Evolutionary conservation across 352 stramenopile genomes (phyloP).

Genomic region (Phytopythium oedochilum): DNA sequence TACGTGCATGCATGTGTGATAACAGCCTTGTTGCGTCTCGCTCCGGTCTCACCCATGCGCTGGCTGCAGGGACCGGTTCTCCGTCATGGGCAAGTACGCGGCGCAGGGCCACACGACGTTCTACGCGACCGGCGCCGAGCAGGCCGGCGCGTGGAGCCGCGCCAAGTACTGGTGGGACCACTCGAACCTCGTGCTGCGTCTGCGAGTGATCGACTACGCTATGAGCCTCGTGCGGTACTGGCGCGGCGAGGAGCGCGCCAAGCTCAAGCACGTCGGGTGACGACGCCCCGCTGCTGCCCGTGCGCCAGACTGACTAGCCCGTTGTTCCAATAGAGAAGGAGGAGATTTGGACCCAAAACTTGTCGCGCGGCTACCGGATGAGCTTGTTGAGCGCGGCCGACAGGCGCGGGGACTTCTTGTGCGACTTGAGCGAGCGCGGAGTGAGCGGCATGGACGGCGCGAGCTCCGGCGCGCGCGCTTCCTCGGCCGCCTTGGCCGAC

Average conservation of each 20-base stretch:
- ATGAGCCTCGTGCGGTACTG: conserved; percentile 36
- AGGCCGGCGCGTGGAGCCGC: conserved; percentile 12
- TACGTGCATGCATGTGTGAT: too few species aligned
- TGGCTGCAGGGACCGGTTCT: conserved; percentile 54
- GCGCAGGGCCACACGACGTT: conserved; percentile 54
- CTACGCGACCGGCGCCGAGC: conserved; percentile 13
- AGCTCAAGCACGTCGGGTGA: conserved; percentile 36
- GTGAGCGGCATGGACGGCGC: conserved; percentile 21
- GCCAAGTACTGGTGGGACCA: conserved; percentile 64
- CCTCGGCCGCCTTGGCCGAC: conserved; percentile 11
- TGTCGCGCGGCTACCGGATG: conserved; percentile 20
- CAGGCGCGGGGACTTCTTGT: conserved; percentile 38
- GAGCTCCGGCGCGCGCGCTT: conserved; percentile 22
- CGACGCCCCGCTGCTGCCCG: background rate
- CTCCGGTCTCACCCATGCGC: background rate
- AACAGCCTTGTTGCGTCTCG: too few species aligned
- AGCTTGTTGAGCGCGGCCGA: conserved; percentile 39
- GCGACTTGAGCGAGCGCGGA: conserved; percentile 40
- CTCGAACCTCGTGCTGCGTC: conserved; percentile 50
- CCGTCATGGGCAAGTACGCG: conserved; percentile 70
- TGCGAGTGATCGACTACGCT: conserved; percentile 54
- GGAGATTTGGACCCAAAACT: background rate
- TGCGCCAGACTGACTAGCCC: background rate
- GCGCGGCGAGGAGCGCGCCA: conserved; percentile 14
- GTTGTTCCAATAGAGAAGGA: background rate